Evolutionary conservation across 169 alveolate species (phyloP).

Genomic region (Hammondia hammondi): DNA sequence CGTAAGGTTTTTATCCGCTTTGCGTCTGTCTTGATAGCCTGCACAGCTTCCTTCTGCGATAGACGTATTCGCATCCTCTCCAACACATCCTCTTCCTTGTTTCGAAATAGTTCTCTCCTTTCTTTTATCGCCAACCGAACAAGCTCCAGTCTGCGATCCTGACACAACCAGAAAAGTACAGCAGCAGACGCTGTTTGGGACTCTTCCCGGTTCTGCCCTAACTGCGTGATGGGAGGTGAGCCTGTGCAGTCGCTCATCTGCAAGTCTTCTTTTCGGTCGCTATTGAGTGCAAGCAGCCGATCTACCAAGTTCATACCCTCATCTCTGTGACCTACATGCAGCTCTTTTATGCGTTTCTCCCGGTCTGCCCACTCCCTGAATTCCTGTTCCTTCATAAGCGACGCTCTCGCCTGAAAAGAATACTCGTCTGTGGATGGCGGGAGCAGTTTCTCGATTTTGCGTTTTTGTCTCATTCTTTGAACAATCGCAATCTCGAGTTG

Average conservation of each 20-base stretch:
- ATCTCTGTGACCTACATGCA: conserved; percentile 76
- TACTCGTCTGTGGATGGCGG: conserved; percentile 94
- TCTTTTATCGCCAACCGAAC: background rate
- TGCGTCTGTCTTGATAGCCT: background rate
- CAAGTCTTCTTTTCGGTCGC: too few relatives aligned
- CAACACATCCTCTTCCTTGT: conserved; percentile 4
- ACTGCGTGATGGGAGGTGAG: too few relatives aligned
- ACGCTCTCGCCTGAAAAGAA: conserved; percentile 84
- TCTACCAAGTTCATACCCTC: background rate
- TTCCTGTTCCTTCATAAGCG: conserved; percentile 89
- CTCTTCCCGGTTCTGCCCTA: too few relatives aligned
- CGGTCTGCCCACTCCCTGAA: conserved; percentile 91
- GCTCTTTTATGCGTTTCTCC: conserved; percentile 82
- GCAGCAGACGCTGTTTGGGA: too few relatives aligned
- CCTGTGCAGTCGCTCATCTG: too few relatives aligned
- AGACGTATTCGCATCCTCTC: background rate
- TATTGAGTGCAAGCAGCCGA: too few relatives aligned
- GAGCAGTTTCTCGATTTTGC: conserved; percentile 87
- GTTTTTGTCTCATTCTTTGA: conserved; percentile 88
- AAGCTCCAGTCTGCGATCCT: conserved; percentile 27
- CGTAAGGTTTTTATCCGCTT: background rate
- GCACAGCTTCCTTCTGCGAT: background rate
- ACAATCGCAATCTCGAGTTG: conserved; percentile 89
- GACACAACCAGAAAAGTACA: background rate
- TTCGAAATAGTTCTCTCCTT: background rate